phyloP scores from a whole-genome alignment of 2,329 filamentous ascomycete genomes.

The Coniochaeta sp. region DNA sequence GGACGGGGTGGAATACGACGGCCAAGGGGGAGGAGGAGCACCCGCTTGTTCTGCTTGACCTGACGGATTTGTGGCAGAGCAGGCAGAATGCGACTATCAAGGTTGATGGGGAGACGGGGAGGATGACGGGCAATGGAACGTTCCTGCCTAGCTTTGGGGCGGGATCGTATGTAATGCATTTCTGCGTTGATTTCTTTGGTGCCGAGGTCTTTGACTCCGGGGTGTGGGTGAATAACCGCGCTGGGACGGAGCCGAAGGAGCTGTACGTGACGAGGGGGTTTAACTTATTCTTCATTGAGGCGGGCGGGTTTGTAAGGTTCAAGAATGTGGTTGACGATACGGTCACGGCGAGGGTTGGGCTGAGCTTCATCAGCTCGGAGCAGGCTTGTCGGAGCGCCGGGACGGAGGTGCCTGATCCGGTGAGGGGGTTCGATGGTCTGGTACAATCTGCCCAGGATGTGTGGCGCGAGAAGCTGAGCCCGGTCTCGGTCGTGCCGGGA shows the following conservation, averaged over 20 bases:
- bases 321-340: constrained; percentile 32
- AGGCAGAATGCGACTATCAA: constrained; percentile 39
- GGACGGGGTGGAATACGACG: constrained; percentile 7
- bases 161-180: constrained; percentile 49
- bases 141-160: constrained; percentile 57
- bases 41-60: constrained; percentile 51
- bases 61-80: constrained; percentile 52
- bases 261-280: constrained; percentile 31
- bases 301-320: constrained; percentile 52
- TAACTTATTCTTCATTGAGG: constrained; percentile 33
- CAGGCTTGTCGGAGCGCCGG: constrained; percentile 58
- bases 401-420: constrained; percentile 53
- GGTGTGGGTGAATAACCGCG: constrained; percentile 32
- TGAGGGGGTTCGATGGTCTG: constrained; percentile 47
- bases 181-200: constrained; percentile 52
- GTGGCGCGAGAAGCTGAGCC: constrained; percentile 51
- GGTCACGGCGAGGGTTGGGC: constrained; percentile 52
- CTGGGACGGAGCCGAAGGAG: constrained; percentile 28
- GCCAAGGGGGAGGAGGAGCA: constrained; percentile 16
- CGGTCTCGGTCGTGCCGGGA: constrained; percentile 41
- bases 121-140: constrained; percentile 49
- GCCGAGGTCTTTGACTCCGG: constrained; percentile 28
- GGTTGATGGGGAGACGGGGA: constrained; percentile 41
- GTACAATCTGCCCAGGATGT: constrained; percentile 40
- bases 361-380: constrained; percentile 55